These are phyloP conservation scores for Paraphoma chrysanthemicola DNA, from an alignment of 2,329 filamentous ascomycete genomes.

Conservation along the genomic window DNA sequence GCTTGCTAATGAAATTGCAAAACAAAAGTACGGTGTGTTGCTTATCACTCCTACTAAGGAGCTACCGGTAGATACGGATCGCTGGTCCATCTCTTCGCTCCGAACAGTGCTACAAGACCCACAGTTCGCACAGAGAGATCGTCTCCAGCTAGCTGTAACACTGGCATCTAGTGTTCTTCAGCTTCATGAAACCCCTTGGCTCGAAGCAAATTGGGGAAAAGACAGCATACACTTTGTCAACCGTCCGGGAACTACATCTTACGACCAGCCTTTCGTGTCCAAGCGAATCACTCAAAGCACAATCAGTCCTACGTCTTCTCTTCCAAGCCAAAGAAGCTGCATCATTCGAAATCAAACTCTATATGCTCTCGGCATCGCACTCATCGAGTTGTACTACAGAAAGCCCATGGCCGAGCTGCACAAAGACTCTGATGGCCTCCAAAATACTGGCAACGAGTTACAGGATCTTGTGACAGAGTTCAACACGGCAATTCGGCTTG, in stretches of 20 bases:
- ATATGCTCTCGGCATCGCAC: constrained; percentile 41
- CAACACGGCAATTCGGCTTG: constrained; percentile 29
- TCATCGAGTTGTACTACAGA: constrained; percentile 45
- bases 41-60: constrained; percentile 21
- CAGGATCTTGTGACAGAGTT: constrained; percentile 28
- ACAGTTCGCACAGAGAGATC: constrained; percentile 18
- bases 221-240: constrained; percentile 32
- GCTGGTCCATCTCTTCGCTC: constrained; percentile 20
- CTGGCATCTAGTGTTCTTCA: constrained; percentile 30
- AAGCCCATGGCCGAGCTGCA: constrained; percentile 29
- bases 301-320: not conserved
- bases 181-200: constrained; percentile 32
- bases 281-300: constrained; percentile 13
- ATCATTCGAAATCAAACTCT: constrained; percentile 41
- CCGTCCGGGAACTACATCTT: constrained; percentile 9
- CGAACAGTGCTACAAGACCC: constrained; percentile 16
- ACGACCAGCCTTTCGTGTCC: constrained; percentile 25
- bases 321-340: constrained; percentile 4
- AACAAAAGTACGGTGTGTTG: constrained; percentile 21
- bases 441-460: constrained; percentile 1
- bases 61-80: constrained; percentile 13
- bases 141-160: constrained; percentile 24
- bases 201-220: constrained; percentile 28
- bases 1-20: constrained; percentile 14
- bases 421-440: constrained; percentile 11